A percentile compares a stretch with the other conserved stretches of the same genome.
phyloP scores from a whole-genome alignment of 805 yeast species.

The Scheffersomyces spartinae region DNA sequence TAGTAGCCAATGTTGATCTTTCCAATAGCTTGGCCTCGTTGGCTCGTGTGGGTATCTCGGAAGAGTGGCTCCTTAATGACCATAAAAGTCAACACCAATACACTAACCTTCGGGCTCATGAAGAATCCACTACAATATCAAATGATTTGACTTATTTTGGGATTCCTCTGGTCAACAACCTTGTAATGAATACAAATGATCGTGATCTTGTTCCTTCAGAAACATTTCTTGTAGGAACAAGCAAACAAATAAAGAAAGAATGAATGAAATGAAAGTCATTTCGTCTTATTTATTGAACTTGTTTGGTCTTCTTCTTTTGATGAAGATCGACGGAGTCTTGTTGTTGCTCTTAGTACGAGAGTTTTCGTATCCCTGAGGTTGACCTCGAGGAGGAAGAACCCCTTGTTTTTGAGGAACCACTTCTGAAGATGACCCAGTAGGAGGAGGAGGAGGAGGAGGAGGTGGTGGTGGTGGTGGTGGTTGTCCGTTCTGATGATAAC shows the following conservation, averaged over 20 bases:
- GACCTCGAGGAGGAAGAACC: slow-evolving; percentile 1
- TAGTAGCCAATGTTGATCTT: not conserved
- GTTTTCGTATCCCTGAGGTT: not conserved
- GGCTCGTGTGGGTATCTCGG: not conserved
- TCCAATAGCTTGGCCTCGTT: not conserved
- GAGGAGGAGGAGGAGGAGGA: not conserved
- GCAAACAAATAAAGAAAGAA: slow-evolving; percentile 3
- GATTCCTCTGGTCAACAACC: too few species aligned
- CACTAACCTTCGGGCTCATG: slow-evolving; percentile 1
- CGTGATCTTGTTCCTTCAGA: not conserved
- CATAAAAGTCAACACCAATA: slow-evolving; percentile 2
- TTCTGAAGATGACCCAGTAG: not conserved
- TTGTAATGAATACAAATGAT: slow-evolving; percentile 4
- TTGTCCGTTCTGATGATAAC: not conserved
- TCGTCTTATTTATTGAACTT: slow-evolving; percentile 2
- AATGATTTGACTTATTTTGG: too few species aligned
- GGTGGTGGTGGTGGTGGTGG: not conserved
- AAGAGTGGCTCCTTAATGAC: slow-evolving; percentile 1
- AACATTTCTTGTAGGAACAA: slow-evolving; percentile 1
- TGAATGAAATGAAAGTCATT: not conserved
- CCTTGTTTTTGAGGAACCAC: not conserved
- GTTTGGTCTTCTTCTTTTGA: slow-evolving; percentile 5
- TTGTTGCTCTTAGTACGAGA: slow-evolving; percentile 1
- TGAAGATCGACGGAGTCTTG: slow-evolving; percentile 7
- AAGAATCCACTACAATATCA: slow-evolving; percentile 4